Evolutionary conservation across 352 stramenopile genomes (phyloP).

Genomic region (Phytophthora citrophthora): DNA sequence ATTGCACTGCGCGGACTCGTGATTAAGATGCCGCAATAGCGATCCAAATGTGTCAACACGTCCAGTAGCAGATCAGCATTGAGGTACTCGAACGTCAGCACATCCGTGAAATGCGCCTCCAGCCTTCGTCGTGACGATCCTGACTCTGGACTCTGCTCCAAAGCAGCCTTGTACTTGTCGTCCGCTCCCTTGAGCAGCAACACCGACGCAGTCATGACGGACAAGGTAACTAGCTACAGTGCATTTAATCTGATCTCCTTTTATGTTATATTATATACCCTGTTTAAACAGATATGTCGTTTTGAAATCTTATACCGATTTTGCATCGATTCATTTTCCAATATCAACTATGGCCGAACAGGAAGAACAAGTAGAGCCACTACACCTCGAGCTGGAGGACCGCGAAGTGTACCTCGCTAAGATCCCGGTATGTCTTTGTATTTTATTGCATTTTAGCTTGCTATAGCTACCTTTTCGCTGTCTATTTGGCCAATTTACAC

Average conservation of each 20-base stretch:
- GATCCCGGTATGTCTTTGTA: slow-evolving; percentile 64
- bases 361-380: slow-evolving; percentile 89
- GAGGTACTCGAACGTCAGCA: slow-evolving; percentile 74
- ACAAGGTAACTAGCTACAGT: background rate
- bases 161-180: slow-evolving; percentile 57
- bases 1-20: slow-evolving; percentile 79
- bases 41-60: slow-evolving; percentile 50
- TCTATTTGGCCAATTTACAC: slow-evolving; percentile 1
- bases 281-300: background rate
- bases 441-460: slow-evolving; percentile 3
- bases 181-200: slow-evolving; percentile 79
- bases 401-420: slow-evolving; percentile 89
- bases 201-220: slow-evolving; percentile 25
- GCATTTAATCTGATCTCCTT: slow-evolving; percentile 10
- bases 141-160: slow-evolving; percentile 22
- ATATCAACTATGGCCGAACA: slow-evolving; percentile 74
- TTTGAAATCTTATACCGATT: background rate
- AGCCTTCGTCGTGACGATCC: slow-evolving; percentile 1
- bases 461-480: background rate
- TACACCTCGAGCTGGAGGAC: slow-evolving; percentile 88
- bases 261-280: background rate
- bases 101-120: slow-evolving; percentile 59
- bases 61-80: slow-evolving; percentile 48
- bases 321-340: background rate
- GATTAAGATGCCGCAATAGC: slow-evolving; percentile 67